Base-by-base conservation (phyloP, 176 grass and related monocot species). In the Hyparrhenia diplandra region DNA sequence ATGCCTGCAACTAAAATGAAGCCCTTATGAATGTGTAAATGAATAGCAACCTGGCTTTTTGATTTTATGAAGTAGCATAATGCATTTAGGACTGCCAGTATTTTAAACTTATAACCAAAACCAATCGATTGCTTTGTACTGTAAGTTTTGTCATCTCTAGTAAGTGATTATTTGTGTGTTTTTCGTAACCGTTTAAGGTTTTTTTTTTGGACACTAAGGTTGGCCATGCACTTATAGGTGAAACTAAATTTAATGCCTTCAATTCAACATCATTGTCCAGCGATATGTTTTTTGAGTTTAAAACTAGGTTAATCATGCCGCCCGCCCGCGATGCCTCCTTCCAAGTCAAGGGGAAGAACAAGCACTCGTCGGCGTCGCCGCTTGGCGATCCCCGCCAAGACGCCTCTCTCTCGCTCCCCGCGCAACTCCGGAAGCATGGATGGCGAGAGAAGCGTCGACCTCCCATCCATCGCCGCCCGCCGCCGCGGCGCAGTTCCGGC, bases 261-360 rank as follows among this genome's bases (percentile, higher is more conserved):
- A 37, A 10, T 74, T 32, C 36, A 58, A 29, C 27, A 79, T 47
- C 14, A 11, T 79, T 73, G 1, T 69, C 36, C 68, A 18, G n/a
- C 86, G 28, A 65, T 66, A 43, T 83, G 41, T n/a, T 45, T 69
- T 42, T 40, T 82, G 17, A 32, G 4, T 18, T 17, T 39, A 52
- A 66, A 59, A 77, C 8, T 24, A 62, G 71, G 71, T 47, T 59
- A 37, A 69, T 51, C 24, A 41, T 16, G 27, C 16, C 2, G 8
- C 3, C 13, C 60, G 55, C n/a, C n/a, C n/a, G n/a, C n/a, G n/a
- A 94, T 91, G 92, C 86, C 89, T 29, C 74, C 28, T 31, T 64
- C 86, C n/a, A n/a, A n/a, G n/a, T n/a, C 9, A 94, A 84, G 78
- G 67, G 83, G 42, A 92, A 92, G 89, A 83, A 82, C 78, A 79